Percentiles rank a stretch among this genome's conserved stretches.
Evolutionary conservation across 805 yeast genomes (phyloP).

Genomic region (Pichia cabralensis): DNA sequence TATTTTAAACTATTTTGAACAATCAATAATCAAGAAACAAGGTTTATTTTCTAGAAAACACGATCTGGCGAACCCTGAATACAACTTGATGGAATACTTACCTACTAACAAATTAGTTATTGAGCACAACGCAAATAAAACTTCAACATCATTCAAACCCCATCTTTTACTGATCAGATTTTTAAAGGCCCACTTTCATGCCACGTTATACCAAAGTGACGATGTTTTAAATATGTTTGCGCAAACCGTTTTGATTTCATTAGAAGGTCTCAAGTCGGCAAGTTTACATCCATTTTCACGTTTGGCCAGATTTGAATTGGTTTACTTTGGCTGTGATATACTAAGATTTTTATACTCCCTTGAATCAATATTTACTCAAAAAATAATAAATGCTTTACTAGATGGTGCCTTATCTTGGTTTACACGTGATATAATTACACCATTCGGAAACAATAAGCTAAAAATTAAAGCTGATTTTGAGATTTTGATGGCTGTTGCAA

Average conservation of each 20-base stretch:
- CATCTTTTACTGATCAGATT: conserved; percentile 61
- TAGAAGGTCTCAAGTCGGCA: conserved; percentile 43
- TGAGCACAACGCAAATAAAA: conserved; percentile 39
- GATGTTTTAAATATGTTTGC: conserved; percentile 64
- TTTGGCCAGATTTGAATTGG: conserved; percentile 60
- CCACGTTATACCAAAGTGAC: conserved; percentile 61
- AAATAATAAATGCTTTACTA: conserved; percentile 42
- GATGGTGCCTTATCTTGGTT: conserved; percentile 79
- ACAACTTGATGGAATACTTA: conserved; percentile 73
- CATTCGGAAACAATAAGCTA: conserved; percentile 75
- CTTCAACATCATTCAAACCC: conserved; percentile 44
- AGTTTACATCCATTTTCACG: conserved; percentile 81
- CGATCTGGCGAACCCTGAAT: conserved; percentile 54
- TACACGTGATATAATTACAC: conserved; percentile 48
- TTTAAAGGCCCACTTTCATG: conserved; percentile 69
- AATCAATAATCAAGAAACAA: conserved; percentile 41
- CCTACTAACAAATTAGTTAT: conserved; percentile 65
- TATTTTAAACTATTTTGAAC: conserved; percentile 60
- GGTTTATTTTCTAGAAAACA: conserved; percentile 56
- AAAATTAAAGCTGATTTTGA: conserved; percentile 61
- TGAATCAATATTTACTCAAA: conserved; percentile 33
- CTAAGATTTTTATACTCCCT: conserved; percentile 45
- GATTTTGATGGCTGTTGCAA: conserved; percentile 44
- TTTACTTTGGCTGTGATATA: conserved; percentile 58
- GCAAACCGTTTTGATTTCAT: conserved; percentile 44